A percentile compares a stretch with the other conserved stretches of the same genome.
These are phyloP conservation scores for Ganoderma sp. DNA, from an alignment of 1,284 basidiomycete species.

Conservation along the genomic window DNA sequence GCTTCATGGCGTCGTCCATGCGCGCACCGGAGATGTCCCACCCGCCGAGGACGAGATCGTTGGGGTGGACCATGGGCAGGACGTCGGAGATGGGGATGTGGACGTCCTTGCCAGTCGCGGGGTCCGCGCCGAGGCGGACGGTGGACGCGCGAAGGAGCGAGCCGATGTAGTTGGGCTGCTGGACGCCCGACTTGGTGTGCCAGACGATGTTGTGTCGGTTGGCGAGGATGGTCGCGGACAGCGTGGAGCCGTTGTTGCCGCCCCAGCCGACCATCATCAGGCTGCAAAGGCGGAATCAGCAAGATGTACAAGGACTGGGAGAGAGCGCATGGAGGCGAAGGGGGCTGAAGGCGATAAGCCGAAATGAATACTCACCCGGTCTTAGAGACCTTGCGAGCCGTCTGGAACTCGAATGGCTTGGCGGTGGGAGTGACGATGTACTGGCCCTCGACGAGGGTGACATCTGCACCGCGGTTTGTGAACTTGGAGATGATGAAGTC, in stretches of 20 bases:
- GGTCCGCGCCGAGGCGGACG: conserved; percentile 88
- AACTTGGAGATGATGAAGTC: conserved; percentile 86
- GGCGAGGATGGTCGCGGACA: conserved; percentile 94
- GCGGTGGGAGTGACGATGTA: conserved; percentile 80
- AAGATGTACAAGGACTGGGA: neutral
- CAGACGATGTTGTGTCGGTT: conserved; percentile 95
- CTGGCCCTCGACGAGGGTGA: conserved; percentile 72
- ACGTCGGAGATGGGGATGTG: conserved; percentile 93
- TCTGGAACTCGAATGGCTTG: conserved; percentile 91
- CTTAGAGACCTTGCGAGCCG: conserved; percentile 85
- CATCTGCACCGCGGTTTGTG: conserved; percentile 82
- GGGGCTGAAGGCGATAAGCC: conserved; percentile 8
- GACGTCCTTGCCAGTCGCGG: conserved; percentile 87
- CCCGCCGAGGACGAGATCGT: conserved; percentile 96
- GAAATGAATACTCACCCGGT: conserved; percentile 75
- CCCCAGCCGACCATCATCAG: conserved; percentile 97
- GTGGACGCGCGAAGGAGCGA: conserved; percentile 95
- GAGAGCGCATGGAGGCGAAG: neutral
- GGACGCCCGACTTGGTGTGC: conserved; percentile 92
- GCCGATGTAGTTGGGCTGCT: conserved; percentile 97
- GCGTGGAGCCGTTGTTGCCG: conserved; percentile 97
- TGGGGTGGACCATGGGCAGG: conserved; percentile 98
- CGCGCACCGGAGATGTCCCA: conserved; percentile 94
- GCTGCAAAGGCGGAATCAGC: conserved; percentile 50
- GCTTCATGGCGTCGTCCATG: conserved; percentile 93